A percentile compares a stretch with the other conserved stretches of the same genome.
Conservation (phyloP, 2,329 filamentous ascomycete genomes). For the Ascochyta koolunga region DNA sequence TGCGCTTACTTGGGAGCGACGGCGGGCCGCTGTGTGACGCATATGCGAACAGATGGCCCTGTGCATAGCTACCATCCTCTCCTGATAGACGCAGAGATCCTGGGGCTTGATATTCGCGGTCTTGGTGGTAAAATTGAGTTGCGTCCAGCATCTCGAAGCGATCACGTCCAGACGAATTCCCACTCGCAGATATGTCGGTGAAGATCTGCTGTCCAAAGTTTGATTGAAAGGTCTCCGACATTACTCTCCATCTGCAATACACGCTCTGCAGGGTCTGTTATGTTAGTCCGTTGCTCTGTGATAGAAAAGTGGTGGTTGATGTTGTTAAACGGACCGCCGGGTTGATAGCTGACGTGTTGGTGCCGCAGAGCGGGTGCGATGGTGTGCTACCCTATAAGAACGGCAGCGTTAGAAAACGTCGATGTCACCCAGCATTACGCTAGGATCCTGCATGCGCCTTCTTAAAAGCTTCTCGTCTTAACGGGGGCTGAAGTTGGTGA, state of each 20-base stretch:
- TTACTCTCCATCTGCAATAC: constrained; percentile 46
- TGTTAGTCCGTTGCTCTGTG: constrained; percentile 8
- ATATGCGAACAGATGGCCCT: constrained; percentile 25
- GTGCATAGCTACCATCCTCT: constrained; percentile 24
- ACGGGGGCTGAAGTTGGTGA: constrained; percentile 17
- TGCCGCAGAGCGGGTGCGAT: constrained; percentile 28
- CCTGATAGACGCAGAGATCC: constrained; percentile 23
- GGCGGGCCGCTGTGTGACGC: constrained; percentile 29
- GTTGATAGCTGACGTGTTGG: constrained; percentile 26
- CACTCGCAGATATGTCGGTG: constrained; percentile 44
- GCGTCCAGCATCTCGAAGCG: constrained; percentile 37
- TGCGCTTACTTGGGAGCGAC: constrained; percentile 32
- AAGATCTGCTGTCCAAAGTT: constrained; percentile 47
- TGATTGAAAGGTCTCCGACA: constrained; percentile 42
- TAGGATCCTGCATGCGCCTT: constrained; percentile 26
- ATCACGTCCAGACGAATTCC: constrained; percentile 50
- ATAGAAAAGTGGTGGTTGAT: constrained; percentile 20
- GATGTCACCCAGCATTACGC: constrained; percentile 26
- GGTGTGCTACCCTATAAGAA: constrained; percentile 40
- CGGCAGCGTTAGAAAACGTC: constrained; percentile 15
- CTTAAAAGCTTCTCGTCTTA: constrained; percentile 20
- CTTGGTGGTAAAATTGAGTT: constrained; percentile 35
- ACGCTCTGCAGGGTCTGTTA: constrained; percentile 9
- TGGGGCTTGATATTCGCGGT: constrained; percentile 27
- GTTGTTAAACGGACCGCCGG: constrained; percentile 23